phyloP scores from a whole-genome alignment of 2,329 filamentous ascomycete species.

The Metarhizium album region DNA sequence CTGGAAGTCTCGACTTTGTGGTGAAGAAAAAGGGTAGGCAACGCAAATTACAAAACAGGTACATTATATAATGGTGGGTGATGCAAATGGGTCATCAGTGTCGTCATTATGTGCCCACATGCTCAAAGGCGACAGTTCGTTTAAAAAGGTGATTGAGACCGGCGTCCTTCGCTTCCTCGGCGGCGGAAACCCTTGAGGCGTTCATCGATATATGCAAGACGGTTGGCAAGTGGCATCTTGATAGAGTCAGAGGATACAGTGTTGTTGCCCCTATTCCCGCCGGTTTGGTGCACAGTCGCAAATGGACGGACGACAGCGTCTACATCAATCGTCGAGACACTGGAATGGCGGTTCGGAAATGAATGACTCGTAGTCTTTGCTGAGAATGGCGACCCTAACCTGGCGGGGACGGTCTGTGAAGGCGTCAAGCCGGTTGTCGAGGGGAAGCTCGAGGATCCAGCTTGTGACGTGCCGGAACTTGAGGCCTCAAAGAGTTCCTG shows the following conservation, averaged over 20 bases:
- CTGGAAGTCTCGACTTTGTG: neutral
- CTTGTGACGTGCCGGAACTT: slow-evolving; percentile 8
- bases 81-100: neutral
- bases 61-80: neutral
- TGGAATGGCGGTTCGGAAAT: slow-evolving; percentile 47
- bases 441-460: neutral
- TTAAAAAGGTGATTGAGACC: slow-evolving; percentile 41
- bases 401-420: slow-evolving; percentile 28
- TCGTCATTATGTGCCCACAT: slow-evolving; percentile 5
- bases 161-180: slow-evolving; percentile 28
- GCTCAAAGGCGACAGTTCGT: slow-evolving; percentile 7
- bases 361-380: slow-evolving; percentile 42
- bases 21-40: too few species aligned
- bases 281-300: slow-evolving; percentile 43
- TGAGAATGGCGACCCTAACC: slow-evolving; percentile 50
- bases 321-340: slow-evolving; percentile 33
- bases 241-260: slow-evolving; percentile 18
- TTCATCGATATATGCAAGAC: slow-evolving; percentile 48
- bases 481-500: slow-evolving; percentile 28
- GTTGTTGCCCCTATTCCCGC: slow-evolving; percentile 16
- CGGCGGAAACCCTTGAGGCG: slow-evolving; percentile 44
- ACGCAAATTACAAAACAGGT: neutral
- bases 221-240: slow-evolving; percentile 35
- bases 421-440: slow-evolving; percentile 11
- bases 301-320: slow-evolving; percentile 39